These are phyloP conservation scores for Thuja plicata DNA, from an alignment of 83 land plant genomes.

Conservation along the genomic window DNA sequence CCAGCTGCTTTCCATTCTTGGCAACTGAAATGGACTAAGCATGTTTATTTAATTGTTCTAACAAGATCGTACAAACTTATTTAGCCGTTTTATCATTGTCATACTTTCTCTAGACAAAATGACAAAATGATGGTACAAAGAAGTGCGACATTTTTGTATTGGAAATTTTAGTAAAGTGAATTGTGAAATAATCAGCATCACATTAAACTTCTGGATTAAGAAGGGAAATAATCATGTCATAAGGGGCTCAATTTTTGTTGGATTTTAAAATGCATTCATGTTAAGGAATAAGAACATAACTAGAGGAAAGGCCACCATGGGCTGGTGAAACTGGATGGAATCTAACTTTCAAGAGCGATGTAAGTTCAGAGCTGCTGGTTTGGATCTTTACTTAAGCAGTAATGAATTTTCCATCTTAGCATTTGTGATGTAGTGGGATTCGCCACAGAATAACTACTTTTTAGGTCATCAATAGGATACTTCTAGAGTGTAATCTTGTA, in stretches of 20 bases:
- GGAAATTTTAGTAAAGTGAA: too few species aligned
- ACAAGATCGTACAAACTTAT: not conserved
- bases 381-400: not conserved
- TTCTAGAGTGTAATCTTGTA: not conserved
- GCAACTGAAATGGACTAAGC: not conserved
- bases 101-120: too few species aligned
- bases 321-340: not conserved
- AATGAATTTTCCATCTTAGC: not conserved
- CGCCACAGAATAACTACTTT: not conserved
- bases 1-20: not conserved
- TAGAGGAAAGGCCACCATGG: not conserved
- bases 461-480: not conserved
- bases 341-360: not conserved
- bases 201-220: not conserved
- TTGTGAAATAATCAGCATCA: not conserved
- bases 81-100: not conserved
- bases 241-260: not conserved
- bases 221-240: not conserved
- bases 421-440: not conserved
- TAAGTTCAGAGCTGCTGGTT: not conserved
- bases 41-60: not conserved
- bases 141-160: too few species aligned
- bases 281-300: not conserved
- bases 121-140: not conserved
- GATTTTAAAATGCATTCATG: too few species aligned